Percentiles rank a stretch among this genome's conserved stretches.
Evolutionary conservation across 768 basidiomycete genomes (phyloP).

Genomic region (Mycena capillaripes): DNA sequence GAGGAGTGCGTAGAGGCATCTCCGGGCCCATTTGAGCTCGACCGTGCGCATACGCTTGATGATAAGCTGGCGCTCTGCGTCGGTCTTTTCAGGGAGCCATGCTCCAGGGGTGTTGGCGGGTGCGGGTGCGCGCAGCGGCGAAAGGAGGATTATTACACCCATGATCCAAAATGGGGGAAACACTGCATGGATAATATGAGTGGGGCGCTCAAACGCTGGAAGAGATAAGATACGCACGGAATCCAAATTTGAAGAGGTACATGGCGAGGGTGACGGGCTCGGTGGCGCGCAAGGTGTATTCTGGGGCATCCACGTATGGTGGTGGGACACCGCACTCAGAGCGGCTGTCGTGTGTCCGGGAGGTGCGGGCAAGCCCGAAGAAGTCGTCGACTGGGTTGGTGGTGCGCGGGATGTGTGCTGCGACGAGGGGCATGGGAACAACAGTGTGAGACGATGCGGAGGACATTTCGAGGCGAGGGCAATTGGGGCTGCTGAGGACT

Average conservation of each 20-base stretch:
- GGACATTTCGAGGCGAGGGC: neutral
- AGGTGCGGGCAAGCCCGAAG: slow-evolving; percentile 46
- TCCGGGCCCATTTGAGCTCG: slow-evolving; percentile 70
- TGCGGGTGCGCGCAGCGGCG: slow-evolving; percentile 62
- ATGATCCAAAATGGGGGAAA: slow-evolving; percentile 76
- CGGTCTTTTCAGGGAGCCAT: slow-evolving; percentile 72
- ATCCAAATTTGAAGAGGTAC: slow-evolving; percentile 75
- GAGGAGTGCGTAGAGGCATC: slow-evolving; percentile 68
- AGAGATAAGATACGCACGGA: slow-evolving; percentile 57
- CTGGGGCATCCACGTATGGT: slow-evolving; percentile 60
- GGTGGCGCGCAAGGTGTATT: slow-evolving; percentile 47
- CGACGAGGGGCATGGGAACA: neutral
- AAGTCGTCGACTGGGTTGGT: slow-evolving; percentile 48
- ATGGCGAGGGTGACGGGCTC: slow-evolving; percentile 70
- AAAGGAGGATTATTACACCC: slow-evolving; percentile 69
- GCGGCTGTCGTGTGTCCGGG: slow-evolving; percentile 52
- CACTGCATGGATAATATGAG: slow-evolving; percentile 51
- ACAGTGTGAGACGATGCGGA: neutral
- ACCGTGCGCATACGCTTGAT: slow-evolving; percentile 60
- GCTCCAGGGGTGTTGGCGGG: slow-evolving; percentile 46
- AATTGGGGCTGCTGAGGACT: neutral
- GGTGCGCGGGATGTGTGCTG: slow-evolving; percentile 11
- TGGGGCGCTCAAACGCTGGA: neutral
- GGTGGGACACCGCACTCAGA: slow-evolving; percentile 57
- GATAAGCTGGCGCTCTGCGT: slow-evolving; percentile 61